Evolutionary conservation across 805 yeast species (phyloP), one percentile per base, ranked within the genome.

Genomic region (Diddensiella transvaalensis): DNA sequence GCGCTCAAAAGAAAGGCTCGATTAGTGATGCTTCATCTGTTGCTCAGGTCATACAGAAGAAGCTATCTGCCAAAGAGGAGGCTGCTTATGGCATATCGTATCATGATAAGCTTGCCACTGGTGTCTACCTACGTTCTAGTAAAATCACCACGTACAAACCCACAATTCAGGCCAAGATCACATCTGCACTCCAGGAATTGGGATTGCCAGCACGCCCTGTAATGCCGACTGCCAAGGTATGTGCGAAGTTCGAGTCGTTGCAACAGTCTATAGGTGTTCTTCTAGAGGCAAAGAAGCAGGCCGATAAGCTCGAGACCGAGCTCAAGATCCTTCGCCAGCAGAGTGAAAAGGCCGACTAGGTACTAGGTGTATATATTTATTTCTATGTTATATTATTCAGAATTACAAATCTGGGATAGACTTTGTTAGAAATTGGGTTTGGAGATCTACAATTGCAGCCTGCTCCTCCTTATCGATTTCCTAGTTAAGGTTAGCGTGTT

Each of bases 251-350:
- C 61, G 97, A 91, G 58, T 80, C 79, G 48, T 67, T 93, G 45
- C 74, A 85, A 42, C 81, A 82, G 54, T 72, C 82, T 0, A 85
- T 87, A 24, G 81, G 80, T 10, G 76, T 83, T 1, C 70, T 91
- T 53, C 71, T 90, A 47, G 98, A 93, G 47, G 73, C 90, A 13
- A 91, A 91, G 68, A 84, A 80, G 63, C 95, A 87, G 48, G 79
- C 80, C 18, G 99, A 93, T 64, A 89, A 88, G 67, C 70, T 90
- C 11, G 90, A 87, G 53, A 82, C 95, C 2, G 98, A 91, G 57
- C 75, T 78, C 33, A 71, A 73, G 26, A 71, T 82, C 3, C 30
- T 23, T 5, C 22, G 24, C 33, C 18, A 15, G 29, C 43, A 40
- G 32, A 17, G 21, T 8, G 33, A 23, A 21, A 13, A 35, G 38